These are phyloP conservation scores for Mucor sp. DNA, from an alignment of 371 early-diverging fungal species.

Conservation along the genomic window DNA sequence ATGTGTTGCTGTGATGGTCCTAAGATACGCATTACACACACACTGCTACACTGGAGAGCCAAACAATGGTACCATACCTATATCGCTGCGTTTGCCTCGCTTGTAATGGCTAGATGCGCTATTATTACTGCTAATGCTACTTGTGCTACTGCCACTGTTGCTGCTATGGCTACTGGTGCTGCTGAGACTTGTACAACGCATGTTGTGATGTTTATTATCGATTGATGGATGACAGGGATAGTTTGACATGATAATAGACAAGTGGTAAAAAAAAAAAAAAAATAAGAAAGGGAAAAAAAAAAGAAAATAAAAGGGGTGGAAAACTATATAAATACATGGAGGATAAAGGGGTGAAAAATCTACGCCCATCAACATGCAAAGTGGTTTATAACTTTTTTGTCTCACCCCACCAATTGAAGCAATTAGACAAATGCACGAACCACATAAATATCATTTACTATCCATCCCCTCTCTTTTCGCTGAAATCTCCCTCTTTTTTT, in stretches of 20 bases:
- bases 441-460: not conserved
- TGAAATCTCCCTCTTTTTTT: not conserved
- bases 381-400: not conserved
- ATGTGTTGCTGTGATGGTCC: not conserved
- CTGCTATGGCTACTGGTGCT: not conserved
- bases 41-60: not conserved
- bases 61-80: not conserved
- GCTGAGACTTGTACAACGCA: not conserved
- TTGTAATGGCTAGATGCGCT: not conserved
- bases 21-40: not conserved
- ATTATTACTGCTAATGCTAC: conserved; percentile 3
- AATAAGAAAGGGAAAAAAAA: conserved; percentile 7
- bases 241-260: conserved; percentile 3
- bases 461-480: not conserved
- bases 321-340: not conserved
- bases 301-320: conserved; percentile 1
- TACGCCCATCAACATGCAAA: conserved; percentile 4
- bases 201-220: not conserved
- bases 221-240: conserved; percentile 1
- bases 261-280: not conserved
- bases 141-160: not conserved
- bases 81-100: not conserved
- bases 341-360: not conserved
- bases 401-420: conserved; percentile 1
- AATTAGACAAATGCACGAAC: conserved; percentile 2